These are phyloP conservation scores for Magnusiomyces tetraspermus DNA, from an alignment of 1,139 yeast genomes.

Conservation along the genomic window DNA sequence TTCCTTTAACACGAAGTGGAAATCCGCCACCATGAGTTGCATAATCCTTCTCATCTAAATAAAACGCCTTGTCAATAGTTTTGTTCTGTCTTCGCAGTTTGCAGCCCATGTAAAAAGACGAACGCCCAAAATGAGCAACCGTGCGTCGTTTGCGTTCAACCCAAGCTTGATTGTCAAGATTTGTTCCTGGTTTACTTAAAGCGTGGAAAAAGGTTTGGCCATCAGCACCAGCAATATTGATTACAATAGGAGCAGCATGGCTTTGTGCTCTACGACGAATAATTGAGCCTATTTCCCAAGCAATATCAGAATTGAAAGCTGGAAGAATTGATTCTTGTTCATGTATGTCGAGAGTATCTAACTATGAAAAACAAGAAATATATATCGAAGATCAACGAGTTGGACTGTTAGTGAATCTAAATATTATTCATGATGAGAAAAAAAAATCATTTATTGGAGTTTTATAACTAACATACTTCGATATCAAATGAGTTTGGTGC, in stretches of 20 bases:
- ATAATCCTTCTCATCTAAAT: slow-evolving; percentile 39
- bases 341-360: slow-evolving; percentile 23
- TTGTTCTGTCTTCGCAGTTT: slow-evolving; percentile 30
- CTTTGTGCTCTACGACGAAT: slow-evolving; percentile 24
- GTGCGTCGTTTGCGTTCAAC: slow-evolving; percentile 45
- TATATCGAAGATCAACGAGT: background rate
- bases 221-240: slow-evolving; percentile 41
- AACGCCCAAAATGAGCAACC: slow-evolving; percentile 44
- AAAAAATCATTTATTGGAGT: too few relatives aligned
- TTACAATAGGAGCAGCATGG: slow-evolving; percentile 35
- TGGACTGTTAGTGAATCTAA: background rate
- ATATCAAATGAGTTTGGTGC: slow-evolving; percentile 1
- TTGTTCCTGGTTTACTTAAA: slow-evolving; percentile 38
- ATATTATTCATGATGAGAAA: too few relatives aligned
- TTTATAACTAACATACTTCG: too few relatives aligned
- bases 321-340: slow-evolving; percentile 26
- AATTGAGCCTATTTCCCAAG: slow-evolving; percentile 30
- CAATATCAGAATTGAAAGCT: slow-evolving; percentile 29
- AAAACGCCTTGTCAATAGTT: slow-evolving; percentile 34
- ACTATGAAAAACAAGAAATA: slow-evolving; percentile 10
- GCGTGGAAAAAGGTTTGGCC: slow-evolving; percentile 50
- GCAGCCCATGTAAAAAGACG: slow-evolving; percentile 48
- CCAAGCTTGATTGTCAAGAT: slow-evolving; percentile 52
- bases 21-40: slow-evolving; percentile 58
- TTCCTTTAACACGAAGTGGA: slow-evolving; percentile 41